Evolutionary conservation across 768 basidiomycete genomes (phyloP).

Genomic region (Austroboletus eburneus): DNA sequence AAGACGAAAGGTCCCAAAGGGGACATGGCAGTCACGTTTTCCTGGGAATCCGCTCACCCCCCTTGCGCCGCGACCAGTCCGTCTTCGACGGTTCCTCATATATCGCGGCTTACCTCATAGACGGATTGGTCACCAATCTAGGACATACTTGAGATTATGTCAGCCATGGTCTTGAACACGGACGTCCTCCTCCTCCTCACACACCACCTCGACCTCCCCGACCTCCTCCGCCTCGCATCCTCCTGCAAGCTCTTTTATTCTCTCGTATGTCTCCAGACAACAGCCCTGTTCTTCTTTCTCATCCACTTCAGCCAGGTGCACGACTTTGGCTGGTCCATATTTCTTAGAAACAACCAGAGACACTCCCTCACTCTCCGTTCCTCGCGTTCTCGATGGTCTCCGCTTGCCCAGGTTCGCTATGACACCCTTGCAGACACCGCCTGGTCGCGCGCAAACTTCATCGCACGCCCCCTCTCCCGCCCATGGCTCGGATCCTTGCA

Average conservation of each 20-base stretch:
- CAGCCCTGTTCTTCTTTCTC: neutral
- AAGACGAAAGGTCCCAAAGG: no score
- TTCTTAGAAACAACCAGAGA: slow-evolving; percentile 48
- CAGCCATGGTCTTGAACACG: slow-evolving; percentile 36
- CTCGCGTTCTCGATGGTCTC: slow-evolving; percentile 42
- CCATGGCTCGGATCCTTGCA: slow-evolving; percentile 56
- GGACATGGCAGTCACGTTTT: no score
- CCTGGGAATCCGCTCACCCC: no score
- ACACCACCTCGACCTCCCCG: slow-evolving; percentile 39
- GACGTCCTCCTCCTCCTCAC: slow-evolving; percentile 57
- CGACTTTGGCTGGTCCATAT: slow-evolving; percentile 56
- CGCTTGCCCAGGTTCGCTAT: slow-evolving; percentile 44
- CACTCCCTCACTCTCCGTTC: slow-evolving; percentile 50
- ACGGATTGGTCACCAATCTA: no score
- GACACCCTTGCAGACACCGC: slow-evolving; percentile 48
- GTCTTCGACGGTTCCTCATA: no score
- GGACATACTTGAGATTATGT: no score
- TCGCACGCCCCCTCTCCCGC: slow-evolving; percentile 60
- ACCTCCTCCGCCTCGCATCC: slow-evolving; percentile 34
- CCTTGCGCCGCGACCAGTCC: no score
- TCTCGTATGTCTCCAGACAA: slow-evolving; percentile 35
- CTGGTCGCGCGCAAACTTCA: slow-evolving; percentile 49
- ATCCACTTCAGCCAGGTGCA: slow-evolving; percentile 41
- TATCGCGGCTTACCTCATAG: no score
- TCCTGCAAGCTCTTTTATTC: slow-evolving; percentile 28